These are phyloP conservation scores for Alectoria sarmentosa DNA, from an alignment of 495 filamentous ascomycete genomes.

Conservation along the genomic window DNA sequence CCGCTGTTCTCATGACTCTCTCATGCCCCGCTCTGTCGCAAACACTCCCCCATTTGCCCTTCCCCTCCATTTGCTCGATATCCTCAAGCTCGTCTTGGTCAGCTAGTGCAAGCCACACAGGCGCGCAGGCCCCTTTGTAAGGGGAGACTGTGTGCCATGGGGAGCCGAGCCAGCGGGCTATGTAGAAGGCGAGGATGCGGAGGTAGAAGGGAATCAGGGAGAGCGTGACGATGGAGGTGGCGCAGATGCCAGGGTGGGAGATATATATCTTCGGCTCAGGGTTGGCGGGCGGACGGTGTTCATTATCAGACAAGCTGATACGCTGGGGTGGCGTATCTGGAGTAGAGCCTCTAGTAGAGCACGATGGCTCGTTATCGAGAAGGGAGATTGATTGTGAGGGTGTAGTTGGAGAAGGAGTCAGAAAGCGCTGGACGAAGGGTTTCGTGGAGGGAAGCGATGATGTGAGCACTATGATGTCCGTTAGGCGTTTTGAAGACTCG, in stretches of 20 bases:
- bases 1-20: conserved; percentile 61
- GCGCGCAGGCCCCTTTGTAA: conserved; percentile 69
- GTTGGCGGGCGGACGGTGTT: conserved; percentile 9
- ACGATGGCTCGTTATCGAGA: conserved; percentile 13
- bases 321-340: conserved; percentile 8
- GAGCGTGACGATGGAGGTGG: conserved; percentile 70
- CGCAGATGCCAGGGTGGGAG: conserved; percentile 81
- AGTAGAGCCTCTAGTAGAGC: conserved; percentile 1
- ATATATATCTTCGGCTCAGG: conserved; percentile 59
- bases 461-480: conserved; percentile 75
- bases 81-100: conserved; percentile 59
- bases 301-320: conserved; percentile 19
- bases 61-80: conserved; percentile 44
- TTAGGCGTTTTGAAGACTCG: conserved; percentile 78
- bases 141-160: conserved; percentile 75
- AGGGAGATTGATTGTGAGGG: conserved; percentile 22
- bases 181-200: conserved; percentile 58
- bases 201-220: conserved; percentile 53
- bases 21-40: conserved; percentile 50
- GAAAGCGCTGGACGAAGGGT: conserved; percentile 47
- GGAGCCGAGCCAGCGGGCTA: conserved; percentile 72
- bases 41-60: conserved; percentile 79
- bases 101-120: conserved; percentile 72
- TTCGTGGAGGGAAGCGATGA: conserved; percentile 56
- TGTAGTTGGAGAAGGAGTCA: conserved; percentile 35